phyloP scores from a whole-genome alignment of 371 early-diverging fungal species.

The Mortierella polycephala region DNA sequence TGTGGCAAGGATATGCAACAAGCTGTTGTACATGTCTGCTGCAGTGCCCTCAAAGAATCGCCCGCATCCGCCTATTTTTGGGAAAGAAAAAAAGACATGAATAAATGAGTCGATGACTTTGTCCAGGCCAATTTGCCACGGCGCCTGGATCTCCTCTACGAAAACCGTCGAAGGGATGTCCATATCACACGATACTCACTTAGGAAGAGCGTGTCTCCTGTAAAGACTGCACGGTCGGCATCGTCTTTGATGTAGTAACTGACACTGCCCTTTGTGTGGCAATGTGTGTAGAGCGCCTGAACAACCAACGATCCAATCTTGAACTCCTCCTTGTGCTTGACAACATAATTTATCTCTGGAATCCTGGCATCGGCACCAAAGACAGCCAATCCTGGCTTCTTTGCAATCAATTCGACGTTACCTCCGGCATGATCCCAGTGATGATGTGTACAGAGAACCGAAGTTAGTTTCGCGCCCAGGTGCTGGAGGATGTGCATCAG shows the following conservation, averaged over 20 bases:
- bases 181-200: slow-evolving; percentile 53
- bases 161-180: no score
- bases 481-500: slow-evolving; percentile 61
- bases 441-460: slow-evolving; percentile 82
- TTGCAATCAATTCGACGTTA: slow-evolving; percentile 69
- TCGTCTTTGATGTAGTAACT: slow-evolving; percentile 82
- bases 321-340: slow-evolving; percentile 81
- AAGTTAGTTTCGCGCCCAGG: slow-evolving; percentile 62
- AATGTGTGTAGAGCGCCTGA: slow-evolving; percentile 76
- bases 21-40: slow-evolving; percentile 82
- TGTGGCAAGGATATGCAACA: slow-evolving; percentile 68
- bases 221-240: slow-evolving; percentile 69
- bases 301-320: slow-evolving; percentile 76
- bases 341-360: slow-evolving; percentile 80
- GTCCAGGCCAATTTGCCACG: no score
- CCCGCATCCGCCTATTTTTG: slow-evolving; percentile 79
- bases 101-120: no score
- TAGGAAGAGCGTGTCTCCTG: slow-evolving; percentile 85
- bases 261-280: slow-evolving; percentile 93
- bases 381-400: slow-evolving; percentile 77
- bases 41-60: slow-evolving; percentile 94
- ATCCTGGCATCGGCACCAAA: slow-evolving; percentile 93
- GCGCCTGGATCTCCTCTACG: no score
- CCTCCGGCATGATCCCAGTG: slow-evolving; percentile 88
- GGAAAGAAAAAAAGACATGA: no score